Evolutionary conservation across 225 moss, liverwort and hornwort species (phyloP).

Genomic region (Straminergon stramineum): DNA sequence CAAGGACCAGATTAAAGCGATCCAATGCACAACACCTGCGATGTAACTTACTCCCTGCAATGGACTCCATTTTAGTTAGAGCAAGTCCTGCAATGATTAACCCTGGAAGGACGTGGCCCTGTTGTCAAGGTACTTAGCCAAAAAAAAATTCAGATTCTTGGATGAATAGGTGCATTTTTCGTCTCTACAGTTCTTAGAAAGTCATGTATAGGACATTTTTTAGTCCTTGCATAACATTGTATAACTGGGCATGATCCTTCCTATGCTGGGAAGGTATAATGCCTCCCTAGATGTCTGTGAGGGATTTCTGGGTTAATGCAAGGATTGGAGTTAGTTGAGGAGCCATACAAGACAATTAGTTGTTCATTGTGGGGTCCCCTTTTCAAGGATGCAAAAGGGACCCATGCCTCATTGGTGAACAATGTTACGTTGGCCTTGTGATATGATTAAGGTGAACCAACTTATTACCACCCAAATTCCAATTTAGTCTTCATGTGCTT

Average conservation of each 20-base stretch:
- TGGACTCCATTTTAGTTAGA: not conserved
- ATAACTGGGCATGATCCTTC: not conserved
- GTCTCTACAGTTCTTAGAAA: not conserved
- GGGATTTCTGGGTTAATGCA: too few species aligned
- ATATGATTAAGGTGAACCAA: not conserved
- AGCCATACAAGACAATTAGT: too few species aligned
- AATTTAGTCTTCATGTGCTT: not conserved
- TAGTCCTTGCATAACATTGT: not conserved
- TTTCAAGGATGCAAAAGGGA: too few species aligned
- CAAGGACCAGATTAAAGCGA: too few species aligned
- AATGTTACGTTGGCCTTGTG: too few species aligned
- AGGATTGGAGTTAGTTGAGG: too few species aligned
- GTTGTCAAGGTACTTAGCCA: not conserved
- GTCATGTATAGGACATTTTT: not conserved
- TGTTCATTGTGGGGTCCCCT: too few species aligned
- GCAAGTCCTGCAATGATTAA: not conserved
- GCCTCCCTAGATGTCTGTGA: not conserved
- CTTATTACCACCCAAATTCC: not conserved
- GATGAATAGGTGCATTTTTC: not conserved
- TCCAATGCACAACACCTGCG: not conserved
- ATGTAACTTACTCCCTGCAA: not conserved
- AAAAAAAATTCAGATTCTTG: not conserved
- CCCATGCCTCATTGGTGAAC: too few species aligned
- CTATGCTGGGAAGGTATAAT: not conserved
- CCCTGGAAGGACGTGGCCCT: not conserved